Percentiles rank a stretch among this genome's conserved stretches.
phyloP scores from a whole-genome alignment of 2,329 filamentous ascomycete species.

The Trichoderma sp. region DNA sequence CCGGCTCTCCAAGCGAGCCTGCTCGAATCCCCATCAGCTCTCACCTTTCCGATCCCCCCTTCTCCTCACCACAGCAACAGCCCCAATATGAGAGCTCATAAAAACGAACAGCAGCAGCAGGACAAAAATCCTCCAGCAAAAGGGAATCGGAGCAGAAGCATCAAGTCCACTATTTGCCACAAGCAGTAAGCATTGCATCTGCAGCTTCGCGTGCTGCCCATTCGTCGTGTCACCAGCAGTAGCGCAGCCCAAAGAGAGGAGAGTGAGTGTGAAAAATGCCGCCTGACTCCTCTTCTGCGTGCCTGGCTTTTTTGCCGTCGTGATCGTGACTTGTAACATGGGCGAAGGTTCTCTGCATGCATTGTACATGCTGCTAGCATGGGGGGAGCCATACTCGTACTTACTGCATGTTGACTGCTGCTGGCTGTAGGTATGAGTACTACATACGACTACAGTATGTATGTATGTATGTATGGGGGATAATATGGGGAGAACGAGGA shows the following conservation, averaged over 20 bases:
- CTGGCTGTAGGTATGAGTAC: not conserved
- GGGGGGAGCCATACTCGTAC: not conserved
- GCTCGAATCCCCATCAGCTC: slow-evolving; percentile 7
- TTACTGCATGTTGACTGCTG: not conserved
- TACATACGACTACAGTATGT: not conserved
- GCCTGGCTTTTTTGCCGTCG: not conserved
- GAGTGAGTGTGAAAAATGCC: not conserved
- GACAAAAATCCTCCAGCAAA: not conserved
- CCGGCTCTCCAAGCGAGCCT: not conserved
- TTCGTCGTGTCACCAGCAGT: slow-evolving; percentile 27
- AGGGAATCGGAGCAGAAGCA: not conserved
- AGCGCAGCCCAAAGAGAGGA: slow-evolving; percentile 10
- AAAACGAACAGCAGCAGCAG: not conserved
- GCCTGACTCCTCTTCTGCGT: slow-evolving; percentile 21
- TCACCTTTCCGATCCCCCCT: not conserved
- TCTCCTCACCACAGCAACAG: slow-evolving; percentile 18
- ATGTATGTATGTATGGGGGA: too few species aligned
- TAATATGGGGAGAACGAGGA: too few species aligned
- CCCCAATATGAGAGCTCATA: slow-evolving; percentile 15
- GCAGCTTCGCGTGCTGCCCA: slow-evolving; percentile 10
- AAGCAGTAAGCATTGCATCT: slow-evolving; percentile 28
- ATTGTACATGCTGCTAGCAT: slow-evolving; percentile 12
- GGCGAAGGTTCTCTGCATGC: slow-evolving; percentile 24
- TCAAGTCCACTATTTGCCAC: slow-evolving; percentile 16
- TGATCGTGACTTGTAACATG: slow-evolving; percentile 12